A percentile compares a stretch with the other conserved stretches of the same genome.
These are phyloP conservation scores for Parietaria judaica DNA, from an alignment of 306 rosid species.

Conservation along the genomic window DNA sequence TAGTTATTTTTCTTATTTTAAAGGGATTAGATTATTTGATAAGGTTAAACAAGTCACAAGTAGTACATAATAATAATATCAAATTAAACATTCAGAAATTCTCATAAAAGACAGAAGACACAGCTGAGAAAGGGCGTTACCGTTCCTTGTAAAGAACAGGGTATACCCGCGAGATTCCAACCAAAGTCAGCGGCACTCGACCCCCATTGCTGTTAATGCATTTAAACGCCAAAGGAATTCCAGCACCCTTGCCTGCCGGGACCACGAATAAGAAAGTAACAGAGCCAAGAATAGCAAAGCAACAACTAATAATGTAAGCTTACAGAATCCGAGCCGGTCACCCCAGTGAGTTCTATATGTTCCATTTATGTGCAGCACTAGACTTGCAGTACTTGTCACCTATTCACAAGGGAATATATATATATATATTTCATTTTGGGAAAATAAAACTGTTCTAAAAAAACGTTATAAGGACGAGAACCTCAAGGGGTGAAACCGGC, in stretches of 20 bases:
- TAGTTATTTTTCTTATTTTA: too few relatives aligned
- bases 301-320: constrained; percentile 25
- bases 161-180: constrained; percentile 68
- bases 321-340: constrained; percentile 76
- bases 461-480: constrained; percentile 20
- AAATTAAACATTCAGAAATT: too few relatives aligned
- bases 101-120: too few relatives aligned
- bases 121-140: too few relatives aligned
- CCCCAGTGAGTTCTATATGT: constrained; percentile 92
- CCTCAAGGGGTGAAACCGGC: constrained; percentile 85
- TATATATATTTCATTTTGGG: not conserved
- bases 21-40: not conserved
- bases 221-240: constrained; percentile 78
- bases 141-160: constrained; percentile 84
- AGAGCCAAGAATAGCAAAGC: constrained; percentile 17
- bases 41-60: too few relatives aligned
- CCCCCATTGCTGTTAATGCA: constrained; percentile 79
- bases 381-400: constrained; percentile 52
- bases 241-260: constrained; percentile 47
- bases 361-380: constrained; percentile 78
- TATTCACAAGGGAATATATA: constrained; percentile 29
- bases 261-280: constrained; percentile 19
- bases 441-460: not conserved
- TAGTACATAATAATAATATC: too few relatives aligned
- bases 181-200: constrained; percentile 68